phyloP scores from a whole-genome alignment of 257 asterid genomes.

The Solanum medicagineum region DNA sequence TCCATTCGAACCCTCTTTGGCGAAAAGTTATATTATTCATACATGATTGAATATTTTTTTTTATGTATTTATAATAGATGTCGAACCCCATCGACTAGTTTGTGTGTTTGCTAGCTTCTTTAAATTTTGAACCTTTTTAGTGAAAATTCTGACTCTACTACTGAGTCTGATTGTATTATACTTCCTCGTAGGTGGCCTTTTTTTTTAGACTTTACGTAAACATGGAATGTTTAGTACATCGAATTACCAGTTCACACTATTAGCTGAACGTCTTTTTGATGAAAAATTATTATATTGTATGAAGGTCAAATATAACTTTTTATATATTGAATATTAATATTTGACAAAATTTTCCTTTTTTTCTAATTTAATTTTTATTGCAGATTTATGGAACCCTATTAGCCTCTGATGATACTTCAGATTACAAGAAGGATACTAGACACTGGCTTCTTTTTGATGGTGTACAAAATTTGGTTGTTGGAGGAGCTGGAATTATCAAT shows the following conservation, averaged over 20 bases:
- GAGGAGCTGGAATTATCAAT: constrained; percentile 59
- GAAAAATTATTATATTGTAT: background rate
- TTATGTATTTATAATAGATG: no score
- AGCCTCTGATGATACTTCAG: constrained; percentile 41
- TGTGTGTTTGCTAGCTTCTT: no score
- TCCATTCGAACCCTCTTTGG: no score
- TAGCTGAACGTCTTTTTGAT: background rate
- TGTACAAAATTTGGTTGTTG: constrained; percentile 37
- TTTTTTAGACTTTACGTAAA: background rate
- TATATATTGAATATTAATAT: background rate
- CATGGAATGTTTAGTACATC: background rate
- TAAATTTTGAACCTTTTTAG: no score
- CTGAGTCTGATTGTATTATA: background rate
- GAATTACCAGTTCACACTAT: background rate
- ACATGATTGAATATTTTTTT: no score
- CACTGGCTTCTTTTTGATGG: constrained; percentile 50
- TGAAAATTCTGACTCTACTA: no score
- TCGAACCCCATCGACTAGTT: no score
- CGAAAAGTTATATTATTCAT: no score
- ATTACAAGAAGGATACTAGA: constrained; percentile 28
- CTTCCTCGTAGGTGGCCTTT: background rate
- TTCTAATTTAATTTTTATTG: background rate
- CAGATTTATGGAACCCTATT: constrained; percentile 47
- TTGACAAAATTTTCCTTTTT: background rate
- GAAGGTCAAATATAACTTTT: background rate